Conservation (phyloP, 441 rosid species). For the Gossypium laxum region DNA sequence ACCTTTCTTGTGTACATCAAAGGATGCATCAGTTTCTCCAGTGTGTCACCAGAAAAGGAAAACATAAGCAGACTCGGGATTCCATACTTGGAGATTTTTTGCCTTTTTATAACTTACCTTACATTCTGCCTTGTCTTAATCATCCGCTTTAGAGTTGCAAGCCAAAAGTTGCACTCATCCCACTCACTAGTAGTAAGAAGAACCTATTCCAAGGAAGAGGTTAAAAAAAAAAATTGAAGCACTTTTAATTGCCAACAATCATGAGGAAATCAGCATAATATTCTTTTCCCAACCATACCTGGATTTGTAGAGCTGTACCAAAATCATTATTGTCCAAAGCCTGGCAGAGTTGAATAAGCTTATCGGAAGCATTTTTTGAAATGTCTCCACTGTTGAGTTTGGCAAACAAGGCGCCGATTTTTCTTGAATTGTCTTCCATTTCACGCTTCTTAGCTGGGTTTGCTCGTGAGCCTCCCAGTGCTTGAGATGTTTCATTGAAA, state of each 20-base stretch:
- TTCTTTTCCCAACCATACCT: slow-evolving; percentile 34
- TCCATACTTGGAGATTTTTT: background rate
- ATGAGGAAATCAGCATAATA: background rate
- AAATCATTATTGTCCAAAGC: slow-evolving; percentile 79
- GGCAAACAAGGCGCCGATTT: slow-evolving; percentile 82
- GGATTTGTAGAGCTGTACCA: slow-evolving; percentile 74
- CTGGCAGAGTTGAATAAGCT: slow-evolving; percentile 82
- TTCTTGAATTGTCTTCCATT: slow-evolving; percentile 90
- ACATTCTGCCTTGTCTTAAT: slow-evolving; percentile 76
- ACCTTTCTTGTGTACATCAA: slow-evolving; percentile 22
- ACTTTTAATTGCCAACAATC: background rate
- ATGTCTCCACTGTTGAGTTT: slow-evolving; percentile 89
- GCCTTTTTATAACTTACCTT: slow-evolving; percentile 34
- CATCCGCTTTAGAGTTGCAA: slow-evolving; percentile 84
- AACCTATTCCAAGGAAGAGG: slow-evolving; percentile 35
- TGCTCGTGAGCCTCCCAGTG: slow-evolving; percentile 83
- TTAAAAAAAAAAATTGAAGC: background rate
- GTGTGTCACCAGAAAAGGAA: background rate
- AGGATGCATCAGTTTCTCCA: slow-evolving; percentile 1
- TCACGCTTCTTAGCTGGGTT: slow-evolving; percentile 81
- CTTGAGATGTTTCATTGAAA: slow-evolving; percentile 87
- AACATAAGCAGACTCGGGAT: too few relatives aligned
- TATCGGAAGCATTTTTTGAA: slow-evolving; percentile 81
- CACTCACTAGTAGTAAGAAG: slow-evolving; percentile 89
- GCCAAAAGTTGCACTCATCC: slow-evolving; percentile 99